Evolutionary conservation across 192 early-diverging fungal genomes (phyloP).

Genomic region (Podila clonocystis): DNA sequence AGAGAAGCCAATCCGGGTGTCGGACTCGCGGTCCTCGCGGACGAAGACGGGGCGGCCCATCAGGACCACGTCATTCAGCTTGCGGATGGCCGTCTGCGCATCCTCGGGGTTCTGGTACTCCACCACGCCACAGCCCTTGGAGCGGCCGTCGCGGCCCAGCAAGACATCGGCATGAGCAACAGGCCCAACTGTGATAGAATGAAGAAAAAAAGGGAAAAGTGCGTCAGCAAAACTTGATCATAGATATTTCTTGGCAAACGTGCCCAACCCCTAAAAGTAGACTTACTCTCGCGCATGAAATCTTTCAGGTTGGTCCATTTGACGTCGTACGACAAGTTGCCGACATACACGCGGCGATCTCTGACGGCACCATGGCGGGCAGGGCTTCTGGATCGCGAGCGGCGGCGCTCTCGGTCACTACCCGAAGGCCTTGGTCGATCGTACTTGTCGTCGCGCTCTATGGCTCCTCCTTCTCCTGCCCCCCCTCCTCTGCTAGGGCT

Average conservation of each 20-base stretch:
- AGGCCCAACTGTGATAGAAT: slow-evolving; percentile 65
- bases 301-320: slow-evolving; percentile 83
- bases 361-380: slow-evolving; percentile 21
- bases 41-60: slow-evolving; percentile 82
- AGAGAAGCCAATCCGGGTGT: slow-evolving; percentile 52
- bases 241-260: background rate
- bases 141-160: slow-evolving; percentile 64
- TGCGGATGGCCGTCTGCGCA: slow-evolving; percentile 76
- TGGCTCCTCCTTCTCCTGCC: background rate
- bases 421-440: slow-evolving; percentile 14
- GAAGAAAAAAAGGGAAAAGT: background rate
- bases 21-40: slow-evolving; percentile 78
- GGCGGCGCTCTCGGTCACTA: slow-evolving; percentile 3
- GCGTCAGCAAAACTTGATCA: background rate
- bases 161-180: slow-evolving; percentile 84
- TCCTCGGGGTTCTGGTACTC: slow-evolving; percentile 82
- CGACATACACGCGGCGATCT: slow-evolving; percentile 82
- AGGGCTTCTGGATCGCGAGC: slow-evolving; percentile 41
- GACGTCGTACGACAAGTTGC: slow-evolving; percentile 82
- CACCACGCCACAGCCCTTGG: slow-evolving; percentile 81
- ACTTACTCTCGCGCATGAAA: slow-evolving; percentile 79
- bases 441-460: slow-evolving; percentile 37
- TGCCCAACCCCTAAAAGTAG: background rate
- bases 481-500: slow-evolving; percentile 15
- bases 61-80: slow-evolving; percentile 71